These are phyloP conservation scores for Cyberlindnera maritima DNA, from an alignment of 805 yeast genomes.

Conservation along the genomic window DNA sequence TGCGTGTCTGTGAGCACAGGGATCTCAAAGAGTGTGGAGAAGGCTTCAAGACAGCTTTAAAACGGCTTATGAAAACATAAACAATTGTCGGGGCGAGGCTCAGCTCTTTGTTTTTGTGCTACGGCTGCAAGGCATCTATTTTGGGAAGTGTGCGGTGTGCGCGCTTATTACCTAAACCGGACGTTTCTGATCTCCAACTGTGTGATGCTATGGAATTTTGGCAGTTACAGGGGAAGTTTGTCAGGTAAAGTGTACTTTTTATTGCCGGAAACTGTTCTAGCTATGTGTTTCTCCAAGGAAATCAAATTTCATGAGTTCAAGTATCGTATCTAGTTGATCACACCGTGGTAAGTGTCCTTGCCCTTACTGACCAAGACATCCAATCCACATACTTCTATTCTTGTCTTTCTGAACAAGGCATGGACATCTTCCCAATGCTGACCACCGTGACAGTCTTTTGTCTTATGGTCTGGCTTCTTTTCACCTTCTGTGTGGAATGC, in stretches of 20 bases:
- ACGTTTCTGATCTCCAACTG: not conserved
- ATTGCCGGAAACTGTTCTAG: too few species aligned
- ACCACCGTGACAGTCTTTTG: constrained; percentile 24
- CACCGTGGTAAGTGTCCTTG: constrained; percentile 21
- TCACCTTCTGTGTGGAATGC: constrained; percentile 10
- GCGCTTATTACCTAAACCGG: not conserved
- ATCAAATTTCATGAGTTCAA: too few species aligned
- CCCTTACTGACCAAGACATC: constrained; percentile 17
- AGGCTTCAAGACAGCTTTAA: too few species aligned
- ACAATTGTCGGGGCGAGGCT: too few species aligned
- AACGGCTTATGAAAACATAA: too few species aligned
- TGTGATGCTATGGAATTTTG: too few species aligned
- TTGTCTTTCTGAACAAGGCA: constrained; percentile 14
- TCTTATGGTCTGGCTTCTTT: constrained; percentile 13
- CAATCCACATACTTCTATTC: constrained; percentile 25
- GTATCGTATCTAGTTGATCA: constrained; percentile 20
- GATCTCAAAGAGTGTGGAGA: too few species aligned
- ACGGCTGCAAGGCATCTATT: not conserved
- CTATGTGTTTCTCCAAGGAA: too few species aligned
- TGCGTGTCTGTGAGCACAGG: too few species aligned
- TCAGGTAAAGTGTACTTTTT: too few species aligned
- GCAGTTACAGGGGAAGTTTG: too few species aligned
- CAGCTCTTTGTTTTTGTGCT: not conserved
- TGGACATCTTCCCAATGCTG: constrained; percentile 22
- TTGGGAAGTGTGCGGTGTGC: not conserved